Evolutionary conservation across 2,329 filamentous ascomycete species (phyloP).

Genomic region (Nakataea oryzae): DNA sequence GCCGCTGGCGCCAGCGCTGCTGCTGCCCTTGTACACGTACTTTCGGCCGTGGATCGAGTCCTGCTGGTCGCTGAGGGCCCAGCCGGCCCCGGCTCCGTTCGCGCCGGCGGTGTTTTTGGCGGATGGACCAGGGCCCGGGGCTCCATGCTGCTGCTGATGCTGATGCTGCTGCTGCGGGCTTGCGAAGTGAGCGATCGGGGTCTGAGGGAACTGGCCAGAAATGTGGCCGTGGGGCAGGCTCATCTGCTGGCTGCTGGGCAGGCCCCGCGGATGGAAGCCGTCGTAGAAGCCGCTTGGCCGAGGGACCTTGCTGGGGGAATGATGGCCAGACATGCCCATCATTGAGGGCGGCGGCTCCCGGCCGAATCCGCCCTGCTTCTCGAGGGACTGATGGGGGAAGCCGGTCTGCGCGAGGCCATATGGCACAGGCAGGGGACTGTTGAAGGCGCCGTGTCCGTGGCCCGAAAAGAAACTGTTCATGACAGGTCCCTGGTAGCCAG

Average conservation of each 20-base stretch:
- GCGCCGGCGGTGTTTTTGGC: not conserved
- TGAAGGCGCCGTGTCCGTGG: not conserved
- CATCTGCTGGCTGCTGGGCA: not conserved
- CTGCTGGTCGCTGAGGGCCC: not conserved
- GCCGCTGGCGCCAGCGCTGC: not conserved
- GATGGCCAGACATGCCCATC: not conserved
- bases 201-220: not conserved
- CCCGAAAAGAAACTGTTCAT: not conserved
- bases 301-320: not conserved
- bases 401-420: not conserved
- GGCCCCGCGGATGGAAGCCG: not conserved
- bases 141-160: not conserved
- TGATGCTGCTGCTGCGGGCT: not conserved
- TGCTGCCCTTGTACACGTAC: not conserved
- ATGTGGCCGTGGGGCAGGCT: not conserved
- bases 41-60: not conserved
- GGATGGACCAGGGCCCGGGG: not conserved
- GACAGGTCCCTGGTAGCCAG: not conserved
- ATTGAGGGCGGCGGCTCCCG: not conserved
- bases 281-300: not conserved
- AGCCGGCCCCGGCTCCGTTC: not conserved
- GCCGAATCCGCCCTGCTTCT: not conserved
- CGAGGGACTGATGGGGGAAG: not conserved
- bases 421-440: not conserved
- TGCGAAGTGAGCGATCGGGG: not conserved